A percentile compares a stretch with the other conserved stretches of the same genome.
Evolutionary conservation across 106 monocot species (phyloP).

Genomic region (Alisma plantagoaquatica): DNA sequence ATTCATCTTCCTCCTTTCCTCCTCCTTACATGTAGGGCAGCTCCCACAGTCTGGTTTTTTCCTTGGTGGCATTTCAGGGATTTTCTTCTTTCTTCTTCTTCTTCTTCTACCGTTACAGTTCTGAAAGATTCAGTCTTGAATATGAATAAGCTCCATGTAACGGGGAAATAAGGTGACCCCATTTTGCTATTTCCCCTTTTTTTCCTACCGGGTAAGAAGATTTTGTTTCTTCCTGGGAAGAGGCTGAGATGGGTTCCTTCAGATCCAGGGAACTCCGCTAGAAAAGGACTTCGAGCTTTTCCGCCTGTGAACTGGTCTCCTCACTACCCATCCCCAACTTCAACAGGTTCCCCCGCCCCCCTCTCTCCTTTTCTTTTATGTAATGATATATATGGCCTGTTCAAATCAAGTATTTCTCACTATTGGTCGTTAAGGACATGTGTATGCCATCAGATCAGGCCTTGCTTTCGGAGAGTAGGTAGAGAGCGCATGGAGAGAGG

Average conservation of each 20-base stretch:
- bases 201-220: not conserved
- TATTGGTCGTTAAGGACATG: no score
- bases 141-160: no score
- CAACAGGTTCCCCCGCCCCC: constrained; percentile 11
- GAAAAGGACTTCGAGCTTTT: constrained; percentile 7
- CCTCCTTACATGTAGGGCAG: no score
- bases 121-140: not conserved
- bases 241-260: constrained; percentile 35
- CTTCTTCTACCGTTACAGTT: not conserved
- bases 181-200: not conserved
- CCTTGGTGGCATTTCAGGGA: not conserved
- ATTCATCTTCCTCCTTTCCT: no score
- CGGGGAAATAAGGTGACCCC: not conserved
- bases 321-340: not conserved
- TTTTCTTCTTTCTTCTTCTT: not conserved
- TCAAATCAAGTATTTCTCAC: no score
- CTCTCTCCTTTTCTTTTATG: not conserved
- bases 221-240: not conserved
- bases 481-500: no score
- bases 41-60: not conserved
- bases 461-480: no score
- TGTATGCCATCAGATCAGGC: no score
- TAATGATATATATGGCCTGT: no score
- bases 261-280: constrained; percentile 38
- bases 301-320: constrained; percentile 29